A percentile compares a stretch with the other conserved stretches of the same genome.
These are phyloP conservation scores for Wickerhamiella azymoides DNA, from an alignment of 805 yeast genomes.

Conservation along the genomic window DNA sequence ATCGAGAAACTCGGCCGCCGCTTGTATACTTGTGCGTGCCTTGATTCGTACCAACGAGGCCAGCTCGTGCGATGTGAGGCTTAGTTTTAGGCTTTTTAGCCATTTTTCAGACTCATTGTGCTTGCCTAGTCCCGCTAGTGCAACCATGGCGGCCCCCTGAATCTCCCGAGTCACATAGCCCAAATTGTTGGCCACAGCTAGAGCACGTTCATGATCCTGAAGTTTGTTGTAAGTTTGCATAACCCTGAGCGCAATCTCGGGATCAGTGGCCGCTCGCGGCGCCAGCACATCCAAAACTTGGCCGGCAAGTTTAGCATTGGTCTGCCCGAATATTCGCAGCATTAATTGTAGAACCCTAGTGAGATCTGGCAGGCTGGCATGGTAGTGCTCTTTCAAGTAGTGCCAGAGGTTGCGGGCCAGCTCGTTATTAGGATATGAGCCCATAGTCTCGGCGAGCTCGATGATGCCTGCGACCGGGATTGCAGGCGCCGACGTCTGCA, in stretches of 20 bases:
- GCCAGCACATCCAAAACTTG: not conserved
- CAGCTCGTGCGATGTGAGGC: slow-evolving; percentile 26
- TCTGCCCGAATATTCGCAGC: not conserved
- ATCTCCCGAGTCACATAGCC: not conserved
- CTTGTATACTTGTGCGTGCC: not conserved
- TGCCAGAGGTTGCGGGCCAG: not conserved
- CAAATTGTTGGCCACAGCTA: not conserved
- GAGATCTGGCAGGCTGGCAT: not conserved
- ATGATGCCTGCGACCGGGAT: not conserved
- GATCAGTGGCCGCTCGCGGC: not conserved
- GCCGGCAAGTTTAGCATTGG: not conserved
- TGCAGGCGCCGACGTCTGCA: not conserved
- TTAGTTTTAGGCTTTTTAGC: not conserved
- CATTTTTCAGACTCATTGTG: not conserved
- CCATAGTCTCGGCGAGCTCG: not conserved
- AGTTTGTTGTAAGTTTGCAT: not conserved
- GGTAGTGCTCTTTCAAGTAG: not conserved
- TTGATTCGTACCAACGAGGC: slow-evolving; percentile 10
- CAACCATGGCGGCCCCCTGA: not conserved
- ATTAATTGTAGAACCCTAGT: not conserved
- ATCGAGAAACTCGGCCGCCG: slow-evolving; percentile 6
- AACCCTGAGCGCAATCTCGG: not conserved
- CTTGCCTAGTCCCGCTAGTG: not conserved
- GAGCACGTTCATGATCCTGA: not conserved
- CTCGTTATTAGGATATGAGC: not conserved